These are phyloP conservation scores for Cymodocea nodosa DNA, from an alignment of 116 monocot genomes.

Conservation along the genomic window DNA sequence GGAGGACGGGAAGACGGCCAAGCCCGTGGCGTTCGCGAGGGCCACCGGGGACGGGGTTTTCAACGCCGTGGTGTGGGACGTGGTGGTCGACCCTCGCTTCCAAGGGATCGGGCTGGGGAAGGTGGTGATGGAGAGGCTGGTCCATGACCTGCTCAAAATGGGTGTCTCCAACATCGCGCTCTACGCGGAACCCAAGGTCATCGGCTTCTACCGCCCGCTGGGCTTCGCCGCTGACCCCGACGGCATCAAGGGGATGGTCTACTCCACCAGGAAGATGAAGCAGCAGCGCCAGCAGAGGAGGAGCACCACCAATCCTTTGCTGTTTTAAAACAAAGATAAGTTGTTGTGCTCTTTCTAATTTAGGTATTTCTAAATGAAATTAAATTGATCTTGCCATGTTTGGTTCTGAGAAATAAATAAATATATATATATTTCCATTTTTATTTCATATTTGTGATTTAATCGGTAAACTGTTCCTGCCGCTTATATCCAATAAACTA, in stretches of 20 bases:
- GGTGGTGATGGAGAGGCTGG: slow-evolving; percentile 78
- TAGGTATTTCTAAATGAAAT: too few relatives aligned
- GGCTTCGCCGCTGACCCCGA: slow-evolving; percentile 77
- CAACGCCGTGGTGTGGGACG: slow-evolving; percentile 98
- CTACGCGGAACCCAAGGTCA: slow-evolving; percentile 76
- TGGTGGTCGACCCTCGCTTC: slow-evolving; percentile 78
- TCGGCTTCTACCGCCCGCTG: slow-evolving; percentile 81
- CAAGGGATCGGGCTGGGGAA: slow-evolving; percentile 80
- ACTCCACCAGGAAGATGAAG: slow-evolving; percentile 31
- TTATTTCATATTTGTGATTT: too few relatives aligned
- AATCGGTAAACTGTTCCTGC: too few relatives aligned
- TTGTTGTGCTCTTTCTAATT: too few relatives aligned
- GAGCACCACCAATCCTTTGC: background rate
- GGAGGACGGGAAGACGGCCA: slow-evolving; percentile 8
- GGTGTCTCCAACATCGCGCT: slow-evolving; percentile 69
- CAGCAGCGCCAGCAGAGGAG: background rate
- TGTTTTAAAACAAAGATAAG: too few relatives aligned
- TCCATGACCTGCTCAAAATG: slow-evolving; percentile 30
- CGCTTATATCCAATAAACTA: too few relatives aligned
- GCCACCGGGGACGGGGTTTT: slow-evolving; percentile 86
- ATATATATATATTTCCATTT: too few relatives aligned
- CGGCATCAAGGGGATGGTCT: slow-evolving; percentile 82
- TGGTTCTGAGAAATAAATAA: too few relatives aligned
- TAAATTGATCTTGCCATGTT: too few relatives aligned
- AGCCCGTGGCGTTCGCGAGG: slow-evolving; percentile 72